Conservation (phyloP, 225 moss, liverwort and hornwort genomes). For the Pleurozium schreberi region DNA sequence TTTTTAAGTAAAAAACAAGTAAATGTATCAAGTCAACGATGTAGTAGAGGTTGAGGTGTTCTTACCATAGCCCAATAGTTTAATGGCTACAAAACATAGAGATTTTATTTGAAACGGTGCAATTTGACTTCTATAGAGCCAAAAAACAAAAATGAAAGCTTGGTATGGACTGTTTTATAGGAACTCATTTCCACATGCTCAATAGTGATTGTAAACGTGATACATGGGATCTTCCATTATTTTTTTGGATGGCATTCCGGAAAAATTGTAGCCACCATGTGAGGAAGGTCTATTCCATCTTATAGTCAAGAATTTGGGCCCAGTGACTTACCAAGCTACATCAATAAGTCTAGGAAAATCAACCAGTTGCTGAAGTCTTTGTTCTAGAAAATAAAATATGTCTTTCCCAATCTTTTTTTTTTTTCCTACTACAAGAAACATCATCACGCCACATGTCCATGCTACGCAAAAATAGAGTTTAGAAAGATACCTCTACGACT, state of each 20-base stretch:
- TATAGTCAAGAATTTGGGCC: neutral
- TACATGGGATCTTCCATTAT: neutral
- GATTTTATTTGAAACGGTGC: neutral
- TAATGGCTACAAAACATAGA: neutral
- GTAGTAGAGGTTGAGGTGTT: too few species aligned
- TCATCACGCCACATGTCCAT: neutral
- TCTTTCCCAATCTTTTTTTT: neutral
- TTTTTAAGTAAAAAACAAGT: too few species aligned
- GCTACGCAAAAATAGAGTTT: neutral
- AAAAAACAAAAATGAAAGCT: neutral
- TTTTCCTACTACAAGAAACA: neutral
- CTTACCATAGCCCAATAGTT: too few species aligned
- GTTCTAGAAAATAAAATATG: accelerated
- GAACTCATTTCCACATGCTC: neutral
- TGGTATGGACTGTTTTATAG: accelerated
- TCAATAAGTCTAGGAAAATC: accelerated
- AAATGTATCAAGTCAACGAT: too few species aligned
- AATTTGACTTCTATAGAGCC: accelerated
- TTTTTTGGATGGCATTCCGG: accelerated
- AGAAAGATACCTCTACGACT: neutral
- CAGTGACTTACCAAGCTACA: neutral
- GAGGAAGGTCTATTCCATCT: neutral
- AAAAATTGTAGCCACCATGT: neutral
- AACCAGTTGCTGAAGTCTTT: too few species aligned
- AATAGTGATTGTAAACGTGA: too few species aligned